Conservation (phyloP, 768 basidiomycete species). For the Boletus vermiculosoides region DNA sequence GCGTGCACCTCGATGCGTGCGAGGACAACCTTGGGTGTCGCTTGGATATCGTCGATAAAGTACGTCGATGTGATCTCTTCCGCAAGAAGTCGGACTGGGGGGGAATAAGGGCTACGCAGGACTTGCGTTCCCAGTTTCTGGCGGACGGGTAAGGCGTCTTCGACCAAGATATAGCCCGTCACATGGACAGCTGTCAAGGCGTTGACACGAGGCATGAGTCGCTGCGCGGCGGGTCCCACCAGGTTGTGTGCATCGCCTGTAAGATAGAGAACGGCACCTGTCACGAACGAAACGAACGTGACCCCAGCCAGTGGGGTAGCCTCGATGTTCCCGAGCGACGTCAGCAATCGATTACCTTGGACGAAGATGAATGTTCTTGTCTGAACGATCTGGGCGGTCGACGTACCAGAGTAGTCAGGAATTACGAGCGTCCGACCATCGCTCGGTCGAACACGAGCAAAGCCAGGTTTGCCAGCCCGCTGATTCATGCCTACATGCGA, state of each 20-base stretch:
- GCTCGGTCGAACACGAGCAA: slow-evolving; percentile 52
- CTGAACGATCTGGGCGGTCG: background rate
- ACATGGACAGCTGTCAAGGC: slow-evolving; percentile 47
- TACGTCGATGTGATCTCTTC: slow-evolving; percentile 43
- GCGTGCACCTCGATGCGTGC: slow-evolving; percentile 42
- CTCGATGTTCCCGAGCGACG: slow-evolving; percentile 64
- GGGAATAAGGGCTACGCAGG: slow-evolving; percentile 53
- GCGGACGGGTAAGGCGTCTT: slow-evolving; percentile 56
- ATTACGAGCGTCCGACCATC: slow-evolving; percentile 55
- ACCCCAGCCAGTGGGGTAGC: slow-evolving; percentile 55
- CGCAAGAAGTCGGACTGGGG: slow-evolving; percentile 53
- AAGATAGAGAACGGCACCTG: slow-evolving; percentile 61
- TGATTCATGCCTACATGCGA: slow-evolving; percentile 70
- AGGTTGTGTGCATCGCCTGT: slow-evolving; percentile 57
- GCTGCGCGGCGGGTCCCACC: slow-evolving; percentile 40
- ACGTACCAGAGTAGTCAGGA: slow-evolving; percentile 58
- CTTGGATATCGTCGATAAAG: slow-evolving; percentile 21
- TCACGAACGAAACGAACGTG: slow-evolving; percentile 51
- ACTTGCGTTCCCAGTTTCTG: slow-evolving; percentile 35
- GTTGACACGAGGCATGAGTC: slow-evolving; percentile 57
- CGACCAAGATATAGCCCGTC: slow-evolving; percentile 54
- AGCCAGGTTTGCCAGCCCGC: slow-evolving; percentile 60
- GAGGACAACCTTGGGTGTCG: slow-evolving; percentile 30
- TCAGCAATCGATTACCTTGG: slow-evolving; percentile 59
- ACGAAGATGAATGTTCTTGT: background rate